These are phyloP conservation scores for Aspergillus ochraceoroseus DNA, from an alignment of 2,329 filamentous ascomycete genomes.

Conservation along the genomic window DNA sequence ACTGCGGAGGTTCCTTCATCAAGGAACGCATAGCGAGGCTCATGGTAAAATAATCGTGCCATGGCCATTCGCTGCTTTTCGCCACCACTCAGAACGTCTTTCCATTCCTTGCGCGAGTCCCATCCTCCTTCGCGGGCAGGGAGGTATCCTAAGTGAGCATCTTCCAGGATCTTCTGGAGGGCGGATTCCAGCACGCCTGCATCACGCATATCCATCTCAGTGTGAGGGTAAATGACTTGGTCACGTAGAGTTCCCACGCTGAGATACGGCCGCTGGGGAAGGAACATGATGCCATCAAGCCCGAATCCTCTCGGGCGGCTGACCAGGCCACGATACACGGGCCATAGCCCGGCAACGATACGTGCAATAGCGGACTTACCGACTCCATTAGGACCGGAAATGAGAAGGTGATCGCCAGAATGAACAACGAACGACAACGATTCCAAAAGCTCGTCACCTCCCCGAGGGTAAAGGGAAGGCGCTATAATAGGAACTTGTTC, in stretches of 20 bases:
- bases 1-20: constrained; percentile 92
- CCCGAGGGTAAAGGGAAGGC: constrained; percentile 78
- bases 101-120: constrained; percentile 97
- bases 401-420: constrained; percentile 85
- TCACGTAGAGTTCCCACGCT: constrained; percentile 89
- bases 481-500: constrained; percentile 92
- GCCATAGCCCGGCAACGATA: constrained; percentile 89
- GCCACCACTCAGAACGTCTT: constrained; percentile 92
- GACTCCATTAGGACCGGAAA: constrained; percentile 90
- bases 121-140: constrained; percentile 89
- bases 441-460: constrained; percentile 86
- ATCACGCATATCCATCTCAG: constrained; percentile 86
- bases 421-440: constrained; percentile 84
- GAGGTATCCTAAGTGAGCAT: constrained; percentile 80
- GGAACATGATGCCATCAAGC: constrained; percentile 94
- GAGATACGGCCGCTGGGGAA: constrained; percentile 89
- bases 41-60: constrained; percentile 85
- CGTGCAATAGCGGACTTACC: constrained; percentile 87
- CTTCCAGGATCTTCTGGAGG: constrained; percentile 71
- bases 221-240: constrained; percentile 96
- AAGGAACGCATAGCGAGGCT: constrained; percentile 88
- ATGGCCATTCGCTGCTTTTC: constrained; percentile 97
- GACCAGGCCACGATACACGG: constrained; percentile 87
- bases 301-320: constrained; percentile 76
- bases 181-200: constrained; percentile 72